Conservation (phyloP, 441 rosid genomes). For the Francoa sonchifolia region DNA sequence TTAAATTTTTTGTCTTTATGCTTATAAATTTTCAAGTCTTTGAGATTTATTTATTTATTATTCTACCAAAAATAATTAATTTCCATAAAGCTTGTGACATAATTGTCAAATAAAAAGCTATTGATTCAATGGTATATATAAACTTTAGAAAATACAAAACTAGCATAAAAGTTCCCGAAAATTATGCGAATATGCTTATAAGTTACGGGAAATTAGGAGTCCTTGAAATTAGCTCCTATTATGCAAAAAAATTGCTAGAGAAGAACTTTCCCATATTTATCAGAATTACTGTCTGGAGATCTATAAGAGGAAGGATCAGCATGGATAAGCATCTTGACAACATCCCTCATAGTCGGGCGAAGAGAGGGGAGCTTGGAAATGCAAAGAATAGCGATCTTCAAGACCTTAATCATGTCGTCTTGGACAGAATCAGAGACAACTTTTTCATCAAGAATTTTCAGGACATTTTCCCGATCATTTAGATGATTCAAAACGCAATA, state of each 20-base stretch:
- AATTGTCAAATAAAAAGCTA: too few species aligned
- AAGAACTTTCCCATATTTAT: constrained; percentile 11
- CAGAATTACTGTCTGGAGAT: constrained; percentile 17
- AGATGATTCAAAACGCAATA: constrained; percentile 52
- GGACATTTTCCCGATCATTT: constrained; percentile 29
- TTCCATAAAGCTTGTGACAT: too few species aligned
- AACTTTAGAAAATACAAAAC: too few species aligned
- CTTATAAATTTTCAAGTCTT: too few species aligned
- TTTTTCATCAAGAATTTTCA: constrained; percentile 38
- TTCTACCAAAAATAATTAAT: too few species aligned
- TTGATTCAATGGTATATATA: too few species aligned
- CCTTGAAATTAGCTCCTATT: constrained; percentile 16
- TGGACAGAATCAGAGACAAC: constrained; percentile 23
- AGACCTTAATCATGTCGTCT: constrained; percentile 57
- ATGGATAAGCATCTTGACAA: constrained; percentile 58
- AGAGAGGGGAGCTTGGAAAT: constrained; percentile 66
- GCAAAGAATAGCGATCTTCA: constrained; percentile 61
- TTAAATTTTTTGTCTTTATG: too few species aligned
- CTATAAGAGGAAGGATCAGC: constrained; percentile 41
- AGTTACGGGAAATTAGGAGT: constrained; percentile 6
- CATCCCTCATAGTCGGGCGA: constrained; percentile 79
- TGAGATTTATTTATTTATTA: too few species aligned
- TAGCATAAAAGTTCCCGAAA: too few species aligned
- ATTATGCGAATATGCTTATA: too few species aligned
- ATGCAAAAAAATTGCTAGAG: constrained; percentile 2